Percentiles rank a stretch among this genome's conserved stretches.
These are phyloP conservation scores for Apiotrichum domesticum DNA, from an alignment of 1,284 basidiomycete species.

Conservation along the genomic window DNA sequence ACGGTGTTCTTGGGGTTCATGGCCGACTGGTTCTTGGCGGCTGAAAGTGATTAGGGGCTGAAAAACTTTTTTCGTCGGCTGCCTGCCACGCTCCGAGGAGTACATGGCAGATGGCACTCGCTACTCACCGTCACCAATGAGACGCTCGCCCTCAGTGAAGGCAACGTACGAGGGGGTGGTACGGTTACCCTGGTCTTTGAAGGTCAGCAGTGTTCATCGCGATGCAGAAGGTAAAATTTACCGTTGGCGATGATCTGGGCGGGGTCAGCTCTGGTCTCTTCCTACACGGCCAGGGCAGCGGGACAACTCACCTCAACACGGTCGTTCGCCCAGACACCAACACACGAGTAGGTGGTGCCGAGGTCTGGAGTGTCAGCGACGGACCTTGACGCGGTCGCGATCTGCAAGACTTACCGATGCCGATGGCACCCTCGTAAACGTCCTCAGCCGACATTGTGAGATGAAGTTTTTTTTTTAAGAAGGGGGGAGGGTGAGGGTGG, in stretches of 20 bases:
- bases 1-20: slow-evolving; percentile 96
- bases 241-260: slow-evolving; percentile 86
- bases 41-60: slow-evolving; percentile 39
- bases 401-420: slow-evolving; percentile 58
- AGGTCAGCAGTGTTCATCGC: slow-evolving; percentile 1
- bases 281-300: no score
- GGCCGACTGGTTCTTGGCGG: slow-evolving; percentile 94
- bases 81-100: no score
- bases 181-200: slow-evolving; percentile 84
- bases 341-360: slow-evolving; percentile 57
- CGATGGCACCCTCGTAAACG: slow-evolving; percentile 90
- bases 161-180: slow-evolving; percentile 99
- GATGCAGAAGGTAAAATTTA: slow-evolving; percentile 15
- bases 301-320: slow-evolving; percentile 58
- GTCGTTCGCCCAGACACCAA: slow-evolving; percentile 98
- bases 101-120: background rate
- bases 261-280: no score
- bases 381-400: background rate
- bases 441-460: slow-evolving; percentile 77
- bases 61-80: background rate
- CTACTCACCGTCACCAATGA: slow-evolving; percentile 75
- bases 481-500: slow-evolving; percentile 6
- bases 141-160: slow-evolving; percentile 93
- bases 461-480: slow-evolving; percentile 11
- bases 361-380: slow-evolving; percentile 31